Evolutionary conservation across 2,329 filamentous ascomycete genomes (phyloP).

Genomic region (Furcasterigmium furcatum): DNA sequence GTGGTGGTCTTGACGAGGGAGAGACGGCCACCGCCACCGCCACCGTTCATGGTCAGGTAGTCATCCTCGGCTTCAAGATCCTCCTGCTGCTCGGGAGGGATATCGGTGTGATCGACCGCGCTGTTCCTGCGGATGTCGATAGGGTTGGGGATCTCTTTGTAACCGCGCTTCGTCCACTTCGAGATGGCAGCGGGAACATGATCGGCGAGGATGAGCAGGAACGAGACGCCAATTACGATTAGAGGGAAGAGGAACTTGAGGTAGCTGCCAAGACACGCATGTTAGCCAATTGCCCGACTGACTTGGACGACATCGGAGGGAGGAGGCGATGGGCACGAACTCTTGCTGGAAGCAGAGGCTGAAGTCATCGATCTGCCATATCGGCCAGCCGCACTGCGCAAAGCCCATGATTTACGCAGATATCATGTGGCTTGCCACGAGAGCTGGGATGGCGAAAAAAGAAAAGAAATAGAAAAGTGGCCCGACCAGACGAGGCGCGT

Average conservation of each 20-base stretch:
- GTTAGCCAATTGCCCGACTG: constrained; percentile 2
- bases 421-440: neutral
- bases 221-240: constrained; percentile 65
- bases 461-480: too few relatives aligned
- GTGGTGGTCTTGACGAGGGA: constrained; percentile 58
- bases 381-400: constrained; percentile 52
- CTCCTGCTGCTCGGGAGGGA: constrained; percentile 44
- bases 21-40: constrained; percentile 52
- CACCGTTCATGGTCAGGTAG: constrained; percentile 47
- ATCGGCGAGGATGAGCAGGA: constrained; percentile 54
- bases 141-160: constrained; percentile 49
- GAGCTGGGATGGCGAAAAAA: constrained; percentile 7
- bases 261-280: constrained; percentile 49
- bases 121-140: constrained; percentile 27
- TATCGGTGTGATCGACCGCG: constrained; percentile 44
- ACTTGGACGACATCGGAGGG: neutral
- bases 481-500: too few relatives aligned
- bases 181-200: neutral
- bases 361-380: constrained; percentile 64
- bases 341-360: constrained; percentile 62
- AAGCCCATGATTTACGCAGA: constrained; percentile 37
- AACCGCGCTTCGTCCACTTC: constrained; percentile 37
- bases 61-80: constrained; percentile 57
- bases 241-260: constrained; percentile 79
- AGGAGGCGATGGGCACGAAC: constrained; percentile 42